These are phyloP conservation scores for Stachybotrys echinatus DNA, from an alignment of 2,329 filamentous ascomycete genomes.

Conservation along the genomic window DNA sequence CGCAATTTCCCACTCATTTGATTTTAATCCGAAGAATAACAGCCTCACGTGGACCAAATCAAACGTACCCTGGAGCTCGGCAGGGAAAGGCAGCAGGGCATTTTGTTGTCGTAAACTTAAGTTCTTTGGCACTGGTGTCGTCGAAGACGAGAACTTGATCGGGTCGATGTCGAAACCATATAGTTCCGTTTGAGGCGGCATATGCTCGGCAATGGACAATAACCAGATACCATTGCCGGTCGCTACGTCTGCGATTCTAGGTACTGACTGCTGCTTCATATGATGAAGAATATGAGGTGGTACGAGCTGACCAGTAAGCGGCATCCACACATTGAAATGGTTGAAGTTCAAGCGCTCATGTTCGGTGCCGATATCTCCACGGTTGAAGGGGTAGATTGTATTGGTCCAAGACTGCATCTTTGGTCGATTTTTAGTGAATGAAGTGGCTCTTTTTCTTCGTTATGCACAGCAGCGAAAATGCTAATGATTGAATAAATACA, in stretches of 20 bases:
- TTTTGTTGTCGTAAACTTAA: background rate
- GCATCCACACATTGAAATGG: background rate
- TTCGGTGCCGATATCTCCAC: background rate
- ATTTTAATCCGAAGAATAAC: background rate
- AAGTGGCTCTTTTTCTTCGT: too few species aligned
- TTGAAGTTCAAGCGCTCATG: background rate
- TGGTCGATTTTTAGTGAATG: too few species aligned
- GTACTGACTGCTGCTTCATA: background rate
- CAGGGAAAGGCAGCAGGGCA: background rate
- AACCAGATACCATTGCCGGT: background rate
- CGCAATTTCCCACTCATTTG: background rate
- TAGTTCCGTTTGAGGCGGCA: background rate
- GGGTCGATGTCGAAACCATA: background rate
- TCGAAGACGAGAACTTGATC: background rate
- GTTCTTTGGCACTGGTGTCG: background rate
- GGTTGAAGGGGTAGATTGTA: background rate
- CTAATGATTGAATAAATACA: too few species aligned
- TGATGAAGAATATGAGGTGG: background rate
- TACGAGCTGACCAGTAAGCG: background rate
- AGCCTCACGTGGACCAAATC: background rate
- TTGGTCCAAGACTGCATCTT: background rate
- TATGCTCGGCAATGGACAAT: background rate
- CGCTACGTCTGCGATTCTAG: background rate
- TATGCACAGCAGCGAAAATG: too few species aligned
- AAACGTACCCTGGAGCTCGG: background rate